These are phyloP conservation scores for Raddia distichophylla DNA, from an alignment of 176 grass and related monocot genomes.

Conservation along the genomic window DNA sequence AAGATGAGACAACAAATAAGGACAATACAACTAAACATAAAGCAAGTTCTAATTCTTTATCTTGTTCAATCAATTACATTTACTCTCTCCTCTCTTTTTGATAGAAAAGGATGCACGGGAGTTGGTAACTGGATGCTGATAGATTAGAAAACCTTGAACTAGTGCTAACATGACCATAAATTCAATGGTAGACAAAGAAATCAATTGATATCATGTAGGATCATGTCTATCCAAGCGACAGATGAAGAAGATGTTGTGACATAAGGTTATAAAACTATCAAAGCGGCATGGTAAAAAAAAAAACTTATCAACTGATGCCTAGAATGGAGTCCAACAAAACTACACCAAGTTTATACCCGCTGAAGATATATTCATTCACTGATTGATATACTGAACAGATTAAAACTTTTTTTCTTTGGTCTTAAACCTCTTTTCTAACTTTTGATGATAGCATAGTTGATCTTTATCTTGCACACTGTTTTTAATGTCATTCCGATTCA, in stretches of 20 bases:
- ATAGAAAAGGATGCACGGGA: not conserved
- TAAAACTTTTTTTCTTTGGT: not conserved
- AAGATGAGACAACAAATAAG: conserved; percentile 60
- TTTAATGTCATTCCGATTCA: conserved; percentile 8
- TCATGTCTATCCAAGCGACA: not conserved
- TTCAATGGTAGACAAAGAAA: conserved; percentile 23
- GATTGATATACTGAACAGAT: not conserved
- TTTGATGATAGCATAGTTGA: conserved; percentile 9
- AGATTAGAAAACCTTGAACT: conserved; percentile 18
- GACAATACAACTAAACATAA: conserved; percentile 37
- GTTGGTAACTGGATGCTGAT: conserved; percentile 27
- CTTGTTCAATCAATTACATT: conserved; percentile 8
- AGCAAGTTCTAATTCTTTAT: conserved; percentile 53
- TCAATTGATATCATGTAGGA: conserved; percentile 22
- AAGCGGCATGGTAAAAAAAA: not conserved
- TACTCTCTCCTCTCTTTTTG: not conserved
- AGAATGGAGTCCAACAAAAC: not conserved
- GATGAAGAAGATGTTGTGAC: not conserved
- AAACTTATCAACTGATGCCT: not conserved
- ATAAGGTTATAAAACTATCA: conserved; percentile 20
- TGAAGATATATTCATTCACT: not conserved
- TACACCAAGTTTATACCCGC: not conserved
- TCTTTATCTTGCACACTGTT: conserved; percentile 20
- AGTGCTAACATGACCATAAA: conserved; percentile 9
- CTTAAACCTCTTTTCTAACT: conserved; percentile 16